phyloP scores from a whole-genome alignment of 2,329 filamentous ascomycete genomes.

The Fusarium fujikuroi region DNA sequence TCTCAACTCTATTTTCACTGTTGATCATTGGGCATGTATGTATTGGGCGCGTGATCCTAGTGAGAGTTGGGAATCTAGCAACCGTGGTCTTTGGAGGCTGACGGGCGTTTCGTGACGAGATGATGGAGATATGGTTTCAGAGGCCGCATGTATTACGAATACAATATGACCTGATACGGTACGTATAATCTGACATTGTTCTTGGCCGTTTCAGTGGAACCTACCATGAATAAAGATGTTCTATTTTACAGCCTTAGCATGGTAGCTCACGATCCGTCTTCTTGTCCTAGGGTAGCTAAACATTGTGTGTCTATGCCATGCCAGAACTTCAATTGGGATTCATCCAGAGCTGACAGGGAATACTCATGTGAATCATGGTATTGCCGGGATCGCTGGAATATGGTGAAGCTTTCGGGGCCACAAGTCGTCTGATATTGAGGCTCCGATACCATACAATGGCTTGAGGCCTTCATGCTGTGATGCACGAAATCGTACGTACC shows the following conservation, averaged over 20 bases:
- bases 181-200: neutral
- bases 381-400: neutral
- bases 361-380: slow-evolving; percentile 1
- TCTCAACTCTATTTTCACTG: slow-evolving; percentile 8
- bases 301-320: neutral
- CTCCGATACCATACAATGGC: neutral
- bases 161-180: slow-evolving; percentile 6
- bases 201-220: neutral
- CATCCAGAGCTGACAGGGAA: neutral
- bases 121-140: slow-evolving; percentile 9
- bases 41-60: neutral
- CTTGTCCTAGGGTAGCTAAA: slow-evolving; percentile 14
- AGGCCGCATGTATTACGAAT: neutral
- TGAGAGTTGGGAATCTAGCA: neutral
- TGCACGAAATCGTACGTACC: slow-evolving; percentile 32
- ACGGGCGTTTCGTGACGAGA: neutral
- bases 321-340: neutral
- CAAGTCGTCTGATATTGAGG: neutral
- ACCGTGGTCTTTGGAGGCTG: neutral
- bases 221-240: neutral
- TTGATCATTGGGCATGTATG: slow-evolving; percentile 10
- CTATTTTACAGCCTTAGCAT: neutral
- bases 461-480: slow-evolving; percentile 38
- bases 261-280: neutral
- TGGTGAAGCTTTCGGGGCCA: slow-evolving; percentile 10